A percentile compares a stretch with the other conserved stretches of the same genome.
Conservation (phyloP, 306 rosid genomes). For the Prinsepia uniflora region DNA sequence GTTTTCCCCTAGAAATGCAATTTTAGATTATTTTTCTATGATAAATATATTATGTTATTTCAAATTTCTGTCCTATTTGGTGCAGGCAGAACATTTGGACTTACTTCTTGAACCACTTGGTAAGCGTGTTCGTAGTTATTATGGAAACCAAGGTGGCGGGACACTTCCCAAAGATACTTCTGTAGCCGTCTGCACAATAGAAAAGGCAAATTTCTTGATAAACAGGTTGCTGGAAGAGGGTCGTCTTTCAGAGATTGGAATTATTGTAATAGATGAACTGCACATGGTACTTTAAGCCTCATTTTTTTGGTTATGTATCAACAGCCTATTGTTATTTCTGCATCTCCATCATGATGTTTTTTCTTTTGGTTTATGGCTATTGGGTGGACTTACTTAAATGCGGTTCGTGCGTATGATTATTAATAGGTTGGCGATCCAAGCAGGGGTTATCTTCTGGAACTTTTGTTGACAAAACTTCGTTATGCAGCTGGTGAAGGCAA, state of each 20-base stretch:
- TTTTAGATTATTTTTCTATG: constrained; percentile 16
- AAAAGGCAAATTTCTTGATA: constrained; percentile 88
- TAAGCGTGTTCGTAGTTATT: constrained; percentile 91
- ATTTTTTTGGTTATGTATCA: constrained; percentile 5
- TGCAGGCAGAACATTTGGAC: constrained; percentile 91
- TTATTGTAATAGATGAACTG: constrained; percentile 91
- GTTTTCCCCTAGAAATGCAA: constrained; percentile 15
- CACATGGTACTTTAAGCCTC: constrained; percentile 66
- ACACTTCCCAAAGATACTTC: constrained; percentile 94
- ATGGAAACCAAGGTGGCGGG: constrained; percentile 95
- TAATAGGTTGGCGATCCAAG: constrained; percentile 88
- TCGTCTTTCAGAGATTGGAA: constrained; percentile 91
- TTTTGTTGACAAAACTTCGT: constrained; percentile 93
- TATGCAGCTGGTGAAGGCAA: constrained; percentile 97
- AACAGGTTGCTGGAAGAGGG: constrained; percentile 92
- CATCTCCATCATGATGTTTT: not conserved
- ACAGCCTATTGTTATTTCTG: not conserved
- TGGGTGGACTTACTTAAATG: constrained; percentile 13
- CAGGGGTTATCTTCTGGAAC: constrained; percentile 96
- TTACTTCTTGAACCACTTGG: constrained; percentile 90
- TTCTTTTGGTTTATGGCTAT: constrained; percentile 10
- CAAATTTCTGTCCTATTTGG: constrained; percentile 24
- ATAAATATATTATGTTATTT: constrained; percentile 4
- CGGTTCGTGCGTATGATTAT: constrained; percentile 30
- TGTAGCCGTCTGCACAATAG: constrained; percentile 95